Percentiles rank a stretch among this genome's conserved stretches.
Evolutionary conservation across 2,329 filamentous ascomycete species (phyloP).

Genomic region (Cladosporium sp.): DNA sequence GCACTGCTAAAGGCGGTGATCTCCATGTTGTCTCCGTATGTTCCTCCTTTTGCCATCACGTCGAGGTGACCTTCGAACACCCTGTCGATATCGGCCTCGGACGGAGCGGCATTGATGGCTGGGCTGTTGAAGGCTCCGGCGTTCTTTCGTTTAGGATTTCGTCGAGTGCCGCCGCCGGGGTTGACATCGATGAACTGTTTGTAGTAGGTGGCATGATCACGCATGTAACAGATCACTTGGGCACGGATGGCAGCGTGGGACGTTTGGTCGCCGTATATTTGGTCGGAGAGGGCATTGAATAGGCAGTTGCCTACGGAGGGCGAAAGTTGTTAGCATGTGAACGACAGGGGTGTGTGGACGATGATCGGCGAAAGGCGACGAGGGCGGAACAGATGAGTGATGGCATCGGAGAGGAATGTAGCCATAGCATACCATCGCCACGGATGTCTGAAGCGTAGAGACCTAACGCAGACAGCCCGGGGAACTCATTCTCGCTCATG

Average conservation of each 20-base stretch:
- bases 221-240: slow-evolving; percentile 59
- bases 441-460: slow-evolving; percentile 57
- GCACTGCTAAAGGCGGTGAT: slow-evolving; percentile 62
- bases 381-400: background rate
- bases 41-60: slow-evolving; percentile 56
- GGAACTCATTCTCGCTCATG: slow-evolving; percentile 44
- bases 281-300: slow-evolving; percentile 64
- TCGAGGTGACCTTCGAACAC: slow-evolving; percentile 54
- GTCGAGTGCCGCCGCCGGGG: slow-evolving; percentile 51
- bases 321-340: slow-evolving; percentile 18
- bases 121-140: slow-evolving; percentile 45
- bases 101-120: slow-evolving; percentile 45
- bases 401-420: background rate
- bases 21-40: slow-evolving; percentile 65
- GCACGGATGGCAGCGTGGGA: slow-evolving; percentile 56
- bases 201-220: slow-evolving; percentile 57
- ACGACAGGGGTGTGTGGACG: background rate
- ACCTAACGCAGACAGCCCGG: slow-evolving; percentile 52
- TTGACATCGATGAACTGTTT: slow-evolving; percentile 59
- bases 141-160: slow-evolving; percentile 57
- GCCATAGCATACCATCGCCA: slow-evolving; percentile 53
- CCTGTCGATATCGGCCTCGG: slow-evolving; percentile 49
- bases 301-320: slow-evolving; percentile 59
- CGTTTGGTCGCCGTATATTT: slow-evolving; percentile 59
- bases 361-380: background rate